phyloP scores from a whole-genome alignment of 1,284 basidiomycete species.

The Rhizopogon hawkerae region DNA sequence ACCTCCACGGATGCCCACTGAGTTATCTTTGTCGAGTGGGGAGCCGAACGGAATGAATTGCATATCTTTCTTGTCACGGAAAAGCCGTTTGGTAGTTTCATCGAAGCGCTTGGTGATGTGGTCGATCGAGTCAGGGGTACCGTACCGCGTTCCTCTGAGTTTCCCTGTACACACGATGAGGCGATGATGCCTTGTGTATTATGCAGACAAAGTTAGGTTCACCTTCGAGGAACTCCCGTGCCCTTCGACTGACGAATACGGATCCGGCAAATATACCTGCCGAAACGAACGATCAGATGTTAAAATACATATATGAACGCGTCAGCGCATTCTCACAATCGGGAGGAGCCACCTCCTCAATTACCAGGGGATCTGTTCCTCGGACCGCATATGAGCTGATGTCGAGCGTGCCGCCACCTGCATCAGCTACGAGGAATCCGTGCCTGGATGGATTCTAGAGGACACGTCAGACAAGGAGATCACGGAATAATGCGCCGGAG shows the following conservation, averaged over 20 bases:
- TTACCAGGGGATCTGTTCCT: conserved; percentile 55
- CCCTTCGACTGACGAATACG: conserved; percentile 69
- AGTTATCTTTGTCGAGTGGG: conserved; percentile 60
- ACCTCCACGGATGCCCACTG: conserved; percentile 61
- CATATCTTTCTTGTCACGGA: conserved; percentile 55
- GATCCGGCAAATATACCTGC: conserved; percentile 69
- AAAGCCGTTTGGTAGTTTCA: conserved; percentile 70
- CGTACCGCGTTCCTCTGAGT: conserved; percentile 61
- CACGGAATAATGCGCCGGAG: not conserved
- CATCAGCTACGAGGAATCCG: conserved; percentile 70
- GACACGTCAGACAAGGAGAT: conserved; percentile 3
- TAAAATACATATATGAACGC: conserved; percentile 2
- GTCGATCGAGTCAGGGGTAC: conserved; percentile 57
- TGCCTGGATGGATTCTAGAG: conserved; percentile 57
- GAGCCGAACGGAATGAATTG: conserved; percentile 73
- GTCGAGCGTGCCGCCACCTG: conserved; percentile 72
- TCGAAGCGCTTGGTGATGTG: conserved; percentile 69
- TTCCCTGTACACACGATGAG: conserved; percentile 41
- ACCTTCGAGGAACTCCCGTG: conserved; percentile 62
- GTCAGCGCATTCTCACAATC: conserved; percentile 44
- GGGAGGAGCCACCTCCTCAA: conserved; percentile 72
- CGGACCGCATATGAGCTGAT: conserved; percentile 70
- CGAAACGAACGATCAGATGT: conserved; percentile 1
- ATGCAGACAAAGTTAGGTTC: not conserved
- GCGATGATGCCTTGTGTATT: not conserved